Conservation (phyloP, 306 rosid species). For the Oemleria cerasiformis region DNA sequence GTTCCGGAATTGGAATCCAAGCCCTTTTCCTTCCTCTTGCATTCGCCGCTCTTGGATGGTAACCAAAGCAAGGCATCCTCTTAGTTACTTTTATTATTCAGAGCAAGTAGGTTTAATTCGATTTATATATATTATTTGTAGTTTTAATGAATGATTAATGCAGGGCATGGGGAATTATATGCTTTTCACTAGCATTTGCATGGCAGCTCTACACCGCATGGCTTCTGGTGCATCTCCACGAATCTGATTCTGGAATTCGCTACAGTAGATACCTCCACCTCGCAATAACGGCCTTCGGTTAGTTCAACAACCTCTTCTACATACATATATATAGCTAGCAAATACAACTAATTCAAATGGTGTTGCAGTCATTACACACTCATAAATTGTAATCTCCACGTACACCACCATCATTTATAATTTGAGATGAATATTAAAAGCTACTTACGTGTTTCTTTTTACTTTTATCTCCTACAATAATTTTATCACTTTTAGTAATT, state of each 20-base stretch:
- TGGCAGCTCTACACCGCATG: constrained; percentile 74
- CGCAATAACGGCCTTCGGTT: constrained; percentile 51
- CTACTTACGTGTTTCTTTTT: no score
- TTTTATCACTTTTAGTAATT: no score
- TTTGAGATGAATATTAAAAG: no score
- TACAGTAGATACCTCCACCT: constrained; percentile 60
- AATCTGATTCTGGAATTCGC: constrained; percentile 51
- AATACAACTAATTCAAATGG: no score
- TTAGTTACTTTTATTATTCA: neutral
- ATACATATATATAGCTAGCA: no score
- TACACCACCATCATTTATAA: no score
- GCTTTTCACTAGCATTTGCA: constrained; percentile 41
- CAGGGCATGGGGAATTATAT: constrained; percentile 63
- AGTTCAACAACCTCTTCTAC: neutral
- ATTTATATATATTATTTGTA: no score
- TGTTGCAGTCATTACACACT: neutral
- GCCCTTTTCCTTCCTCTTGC: constrained; percentile 66
- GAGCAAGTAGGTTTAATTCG: no score
- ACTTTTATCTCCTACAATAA: no score
- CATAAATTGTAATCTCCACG: neutral
- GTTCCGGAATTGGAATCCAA: constrained; percentile 64
- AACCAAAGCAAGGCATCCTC: neutral
- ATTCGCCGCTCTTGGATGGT: constrained; percentile 66
- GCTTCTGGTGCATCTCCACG: constrained; percentile 59
- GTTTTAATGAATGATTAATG: neutral